Conservation (phyloP, 2,329 filamentous ascomycete genomes). For the Sclerotinia nivalis region DNA sequence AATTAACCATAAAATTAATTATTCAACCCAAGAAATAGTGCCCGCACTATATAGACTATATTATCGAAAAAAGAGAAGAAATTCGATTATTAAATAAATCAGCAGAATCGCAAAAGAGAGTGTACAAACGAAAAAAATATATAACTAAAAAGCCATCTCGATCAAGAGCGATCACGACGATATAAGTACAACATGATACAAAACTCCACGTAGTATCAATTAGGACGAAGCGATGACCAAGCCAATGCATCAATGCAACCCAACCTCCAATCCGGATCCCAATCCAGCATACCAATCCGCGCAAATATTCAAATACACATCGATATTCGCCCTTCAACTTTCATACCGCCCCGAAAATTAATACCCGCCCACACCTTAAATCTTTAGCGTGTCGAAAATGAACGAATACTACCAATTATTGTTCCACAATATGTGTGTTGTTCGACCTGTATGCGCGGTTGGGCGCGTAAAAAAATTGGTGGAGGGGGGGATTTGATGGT, state of each 20-base stretch:
- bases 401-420: background rate
- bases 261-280: conserved; percentile 1
- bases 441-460: background rate
- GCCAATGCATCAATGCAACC: background rate
- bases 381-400: conserved; percentile 6
- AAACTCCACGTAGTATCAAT: background rate
- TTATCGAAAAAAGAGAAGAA: background rate
- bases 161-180: conserved; percentile 1
- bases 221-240: background rate
- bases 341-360: background rate
- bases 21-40: background rate
- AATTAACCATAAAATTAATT: background rate
- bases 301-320: background rate
- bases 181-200: conserved; percentile 8
- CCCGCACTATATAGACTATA: conserved; percentile 6
- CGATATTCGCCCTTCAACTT: background rate
- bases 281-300: background rate
- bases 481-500: background rate
- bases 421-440: background rate
- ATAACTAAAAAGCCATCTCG: background rate
- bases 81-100: background rate
- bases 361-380: conserved; percentile 3
- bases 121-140: background rate
- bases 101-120: background rate
- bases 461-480: conserved; percentile 8